phyloP scores from a whole-genome alignment of 805 yeast species.

The Cyberlindnera mycetangii region DNA sequence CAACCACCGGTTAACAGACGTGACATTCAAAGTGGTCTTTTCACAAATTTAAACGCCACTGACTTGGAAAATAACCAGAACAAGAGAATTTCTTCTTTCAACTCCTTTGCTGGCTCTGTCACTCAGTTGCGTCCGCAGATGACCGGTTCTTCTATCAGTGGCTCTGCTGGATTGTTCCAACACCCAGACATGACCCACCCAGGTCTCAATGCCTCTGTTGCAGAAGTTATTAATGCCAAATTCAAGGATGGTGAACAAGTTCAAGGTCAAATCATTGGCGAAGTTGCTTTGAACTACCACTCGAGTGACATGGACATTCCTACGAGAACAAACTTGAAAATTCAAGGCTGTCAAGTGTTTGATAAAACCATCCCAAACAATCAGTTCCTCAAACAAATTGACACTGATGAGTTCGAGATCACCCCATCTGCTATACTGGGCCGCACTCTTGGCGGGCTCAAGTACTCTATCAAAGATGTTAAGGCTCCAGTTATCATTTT shows the following conservation, averaged over 20 bases:
- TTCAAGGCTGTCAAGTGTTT: constrained; percentile 39
- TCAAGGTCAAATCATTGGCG: constrained; percentile 72
- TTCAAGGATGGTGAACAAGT: constrained; percentile 63
- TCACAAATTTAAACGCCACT: constrained; percentile 42
- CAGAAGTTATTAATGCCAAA: constrained; percentile 79
- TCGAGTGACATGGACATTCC: constrained; percentile 35
- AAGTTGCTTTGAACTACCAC: constrained; percentile 75
- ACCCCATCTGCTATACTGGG: constrained; percentile 51
- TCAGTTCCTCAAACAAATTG: constrained; percentile 49
- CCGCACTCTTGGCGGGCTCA: constrained; percentile 76
- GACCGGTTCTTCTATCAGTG: constrained; percentile 39
- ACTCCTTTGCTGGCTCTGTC: constrained; percentile 28
- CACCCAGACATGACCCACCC: constrained; percentile 49
- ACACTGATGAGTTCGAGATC: constrained; percentile 40
- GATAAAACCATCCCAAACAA: constrained; percentile 51
- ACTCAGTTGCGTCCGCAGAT: constrained; percentile 38
- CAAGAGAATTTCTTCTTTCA: constrained; percentile 27
- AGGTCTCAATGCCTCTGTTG: constrained; percentile 80
- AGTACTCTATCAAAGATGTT: constrained; percentile 57
- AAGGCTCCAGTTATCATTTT: constrained; percentile 66
- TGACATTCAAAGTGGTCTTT: constrained; percentile 44
- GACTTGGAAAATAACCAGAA: constrained; percentile 27
- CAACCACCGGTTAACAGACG: constrained; percentile 28
- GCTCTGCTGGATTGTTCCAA: constrained; percentile 38
- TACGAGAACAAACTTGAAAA: constrained; percentile 39